These are phyloP conservation scores for Vaccinium darrowii DNA, from an alignment of 148 eudicot species.

Conservation along the genomic window DNA sequence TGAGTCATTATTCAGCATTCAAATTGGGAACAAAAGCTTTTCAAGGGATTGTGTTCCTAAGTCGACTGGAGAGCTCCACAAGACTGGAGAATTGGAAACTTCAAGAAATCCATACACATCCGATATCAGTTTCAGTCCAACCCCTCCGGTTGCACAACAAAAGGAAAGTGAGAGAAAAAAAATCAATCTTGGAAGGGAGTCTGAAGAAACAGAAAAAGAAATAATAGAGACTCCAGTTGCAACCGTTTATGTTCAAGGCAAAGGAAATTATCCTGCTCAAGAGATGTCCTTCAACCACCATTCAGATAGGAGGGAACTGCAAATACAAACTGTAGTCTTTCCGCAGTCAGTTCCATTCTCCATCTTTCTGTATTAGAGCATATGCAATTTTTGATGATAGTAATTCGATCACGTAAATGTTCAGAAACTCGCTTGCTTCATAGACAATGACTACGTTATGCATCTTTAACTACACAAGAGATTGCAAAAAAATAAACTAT, in stretches of 20 bases:
- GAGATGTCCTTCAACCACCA: background rate
- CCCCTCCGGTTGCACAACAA: background rate
- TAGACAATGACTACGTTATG: background rate
- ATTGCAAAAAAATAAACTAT: no score
- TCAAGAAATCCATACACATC: background rate
- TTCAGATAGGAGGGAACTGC: background rate
- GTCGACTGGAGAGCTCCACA: slow-evolving; percentile 4
- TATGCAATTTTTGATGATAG: background rate
- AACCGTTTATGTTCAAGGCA: background rate
- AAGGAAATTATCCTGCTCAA: background rate
- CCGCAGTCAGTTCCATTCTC: slow-evolving; percentile 9
- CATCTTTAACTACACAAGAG: background rate
- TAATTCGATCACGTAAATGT: background rate
- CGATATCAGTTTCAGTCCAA: background rate
- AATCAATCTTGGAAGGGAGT: background rate
- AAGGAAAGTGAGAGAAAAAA: background rate
- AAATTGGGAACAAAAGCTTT: slow-evolving; percentile 2
- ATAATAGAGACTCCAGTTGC: background rate
- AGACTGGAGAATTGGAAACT: background rate
- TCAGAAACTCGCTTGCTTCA: background rate
- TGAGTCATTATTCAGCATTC: slow-evolving; percentile 18
- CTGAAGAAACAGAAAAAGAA: background rate
- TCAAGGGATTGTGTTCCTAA: background rate
- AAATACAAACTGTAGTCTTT: background rate
- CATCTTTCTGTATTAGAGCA: background rate